Percentiles rank a stretch among this genome's conserved stretches.
Conservation (phyloP, 2,329 filamentous ascomycete genomes). For the Trichoderma lentiforme region DNA sequence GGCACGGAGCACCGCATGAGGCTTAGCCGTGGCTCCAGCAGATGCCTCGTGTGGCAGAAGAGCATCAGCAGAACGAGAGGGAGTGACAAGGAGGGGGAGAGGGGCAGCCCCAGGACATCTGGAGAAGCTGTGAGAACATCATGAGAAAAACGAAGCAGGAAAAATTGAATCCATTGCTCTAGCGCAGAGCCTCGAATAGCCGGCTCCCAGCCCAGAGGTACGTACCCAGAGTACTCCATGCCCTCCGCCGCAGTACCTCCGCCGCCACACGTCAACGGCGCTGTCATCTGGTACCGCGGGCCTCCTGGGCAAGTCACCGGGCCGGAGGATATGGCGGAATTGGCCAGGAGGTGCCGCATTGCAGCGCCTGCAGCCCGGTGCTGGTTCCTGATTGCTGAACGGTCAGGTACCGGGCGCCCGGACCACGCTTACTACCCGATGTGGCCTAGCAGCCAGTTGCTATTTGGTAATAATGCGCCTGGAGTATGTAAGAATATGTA, state of each 20-base stretch:
- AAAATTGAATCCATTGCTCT: slow-evolving; percentile 7
- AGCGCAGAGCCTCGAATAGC: slow-evolving; percentile 35
- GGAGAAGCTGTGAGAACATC: slow-evolving; percentile 18
- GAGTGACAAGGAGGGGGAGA: neutral
- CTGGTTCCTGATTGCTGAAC: slow-evolving; percentile 30
- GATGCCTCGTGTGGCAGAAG: neutral
- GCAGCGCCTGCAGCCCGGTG: slow-evolving; percentile 17
- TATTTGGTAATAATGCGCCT: slow-evolving; percentile 34
- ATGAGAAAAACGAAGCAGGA: slow-evolving; percentile 9
- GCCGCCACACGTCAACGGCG: neutral
- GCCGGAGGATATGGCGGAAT: slow-evolving; percentile 15
- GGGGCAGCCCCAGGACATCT: slow-evolving; percentile 3
- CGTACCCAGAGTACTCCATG: neutral
- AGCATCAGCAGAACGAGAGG: neutral
- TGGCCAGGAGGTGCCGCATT: slow-evolving; percentile 14
- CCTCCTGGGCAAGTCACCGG: neutral
- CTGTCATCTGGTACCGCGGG: neutral
- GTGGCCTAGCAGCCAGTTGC: slow-evolving; percentile 28
- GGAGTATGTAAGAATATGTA: slow-evolving; percentile 19
- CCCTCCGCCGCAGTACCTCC: neutral
- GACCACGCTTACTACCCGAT: slow-evolving; percentile 29
- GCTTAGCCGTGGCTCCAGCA: slow-evolving; percentile 5
- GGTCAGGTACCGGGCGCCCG: slow-evolving; percentile 33
- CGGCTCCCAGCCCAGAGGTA: slow-evolving; percentile 22
- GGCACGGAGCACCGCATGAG: neutral